Evolutionary conservation across 495 filamentous ascomycete genomes (phyloP), one percentile per base, ranked within the genome.

Genomic region (Tetracladium setigerum): DNA sequence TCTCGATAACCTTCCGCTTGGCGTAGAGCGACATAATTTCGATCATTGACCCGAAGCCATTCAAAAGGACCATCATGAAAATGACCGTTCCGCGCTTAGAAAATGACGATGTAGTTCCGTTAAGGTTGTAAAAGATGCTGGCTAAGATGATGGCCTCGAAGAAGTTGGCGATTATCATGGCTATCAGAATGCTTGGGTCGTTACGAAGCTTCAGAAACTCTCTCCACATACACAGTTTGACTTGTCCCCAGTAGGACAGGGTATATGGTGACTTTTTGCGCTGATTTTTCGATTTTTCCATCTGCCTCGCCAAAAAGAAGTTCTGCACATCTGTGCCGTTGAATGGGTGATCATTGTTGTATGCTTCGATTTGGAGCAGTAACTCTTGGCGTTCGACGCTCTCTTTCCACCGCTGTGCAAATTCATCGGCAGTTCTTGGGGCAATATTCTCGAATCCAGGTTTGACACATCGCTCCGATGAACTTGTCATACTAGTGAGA

Each of bases 141-240:
- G n/a, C n/a, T n/a, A n/a, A n/a, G n/a, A n/a, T n/a, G n/a, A n/a
- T n/a, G n/a, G n/a, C n/a, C n/a, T n/a, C 61, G 88, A 67, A 8
- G 84, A 86, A 0, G 85, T 89, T 0, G 88, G 63, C 87, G 89
- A 55, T 89, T 86, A 18, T 82, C 78, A 1, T 79, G 81, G 1
- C n/a, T n/a, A n/a, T n/a, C n/a, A n/a, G n/a, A n/a, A n/a, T n/a
- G n/a, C n/a, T 82, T 88, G 52, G 82, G 75, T 42, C 85, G 77
- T 19, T 74, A n/a, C n/a, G n/a, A n/a, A n/a, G n/a, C 66, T 0
- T 82, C 79, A 50, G 86, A 89, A 6, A 84, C 85, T 57, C 89
- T 76, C 39, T 82, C 66, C 34, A 75, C 58, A 46, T 88, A 88
- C 60, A 81, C 88, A 33, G 73, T 71, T 79, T 10, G 84, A 84